Evolutionary conservation across 306 rosid genomes (phyloP), one percentile per base, ranked within the genome.

Genomic region (Prunus campanulata): DNA sequence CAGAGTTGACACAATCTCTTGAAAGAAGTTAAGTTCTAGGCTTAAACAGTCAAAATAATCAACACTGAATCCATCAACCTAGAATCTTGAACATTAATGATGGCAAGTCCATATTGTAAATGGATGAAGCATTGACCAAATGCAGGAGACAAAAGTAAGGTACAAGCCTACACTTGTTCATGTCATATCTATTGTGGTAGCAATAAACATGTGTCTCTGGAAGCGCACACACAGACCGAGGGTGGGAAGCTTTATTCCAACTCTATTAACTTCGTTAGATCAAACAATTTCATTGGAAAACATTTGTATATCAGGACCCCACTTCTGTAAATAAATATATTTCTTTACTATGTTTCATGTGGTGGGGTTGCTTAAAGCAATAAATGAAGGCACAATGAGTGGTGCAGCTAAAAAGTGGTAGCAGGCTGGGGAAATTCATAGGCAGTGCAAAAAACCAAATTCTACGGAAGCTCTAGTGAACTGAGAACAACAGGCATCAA

Each of bases 371-470:
- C 47, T 46, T 29, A 24, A 46, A 19, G 20, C 18, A 16, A 50
- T 68, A 13, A 14, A 35, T 42, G 55, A 68, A 68, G 61, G 76
- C 59, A 50, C 27, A 70, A 51, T 3, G 5, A 44, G 13, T 29
- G 51, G 47, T 52, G 35, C 22, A 25, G 76, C 67, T 59, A 46
- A 30, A 50, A 59, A 60, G 8, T 54, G 51, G 51, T 62, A 32
- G 51, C 35, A 56, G 18, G 65, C 52, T 29, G 42, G 47, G 57
- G 54, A 29, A 39, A 32, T 22, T 39, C 30, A 44, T 22, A 32
- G 22, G 46, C 68, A 71, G 59, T 47, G 63, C 30, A 46, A 55
- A 55, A 52, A 72, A 27, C 69, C 49, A 74, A 68, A 39, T 50
- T 10, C 14, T 20, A 42, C 4, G 6, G 22, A 68, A 49, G 56